phyloP scores from a whole-genome alignment of 1,284 basidiomycete species.

The Austroboletus novae-zelandiae region DNA sequence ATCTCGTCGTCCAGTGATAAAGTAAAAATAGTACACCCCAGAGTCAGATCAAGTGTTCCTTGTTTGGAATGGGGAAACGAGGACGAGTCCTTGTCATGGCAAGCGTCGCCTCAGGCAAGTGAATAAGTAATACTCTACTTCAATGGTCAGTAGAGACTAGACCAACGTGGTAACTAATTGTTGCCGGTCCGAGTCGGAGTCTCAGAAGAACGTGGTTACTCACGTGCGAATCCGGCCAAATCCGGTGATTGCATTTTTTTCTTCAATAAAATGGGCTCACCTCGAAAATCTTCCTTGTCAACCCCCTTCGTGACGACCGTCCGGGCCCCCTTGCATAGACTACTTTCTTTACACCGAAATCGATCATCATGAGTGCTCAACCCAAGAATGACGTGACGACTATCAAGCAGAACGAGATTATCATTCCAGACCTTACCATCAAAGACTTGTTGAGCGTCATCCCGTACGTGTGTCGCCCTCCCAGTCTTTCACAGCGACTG shows the following conservation, averaged over 20 bases:
- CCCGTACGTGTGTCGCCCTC: constrained; percentile 56
- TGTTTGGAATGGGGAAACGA: no score
- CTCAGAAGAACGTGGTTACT: no score
- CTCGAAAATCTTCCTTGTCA: background rate
- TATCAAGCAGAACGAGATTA: constrained; percentile 60
- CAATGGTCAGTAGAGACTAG: no score
- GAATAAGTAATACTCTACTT: no score
- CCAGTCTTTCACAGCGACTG: background rate
- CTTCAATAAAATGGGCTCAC: constrained; percentile 24
- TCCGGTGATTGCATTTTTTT: constrained; percentile 14
- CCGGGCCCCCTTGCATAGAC: constrained; percentile 7
- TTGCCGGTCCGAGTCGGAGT: no score
- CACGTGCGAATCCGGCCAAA: constrained; percentile 29
- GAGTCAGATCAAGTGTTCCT: no score
- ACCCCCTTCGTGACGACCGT: background rate
- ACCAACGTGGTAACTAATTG: no score
- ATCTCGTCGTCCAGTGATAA: no score
- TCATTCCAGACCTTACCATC: constrained; percentile 80
- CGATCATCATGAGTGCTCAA: constrained; percentile 22
- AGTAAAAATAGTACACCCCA: no score
- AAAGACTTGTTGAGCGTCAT: constrained; percentile 88
- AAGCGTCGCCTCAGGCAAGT: no score
- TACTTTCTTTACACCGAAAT: constrained; percentile 5
- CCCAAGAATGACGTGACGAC: constrained; percentile 24
- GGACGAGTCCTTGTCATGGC: no score